Evolutionary conservation across 116 monocot genomes (phyloP).

Genomic region (Thalassia testudinum): DNA sequence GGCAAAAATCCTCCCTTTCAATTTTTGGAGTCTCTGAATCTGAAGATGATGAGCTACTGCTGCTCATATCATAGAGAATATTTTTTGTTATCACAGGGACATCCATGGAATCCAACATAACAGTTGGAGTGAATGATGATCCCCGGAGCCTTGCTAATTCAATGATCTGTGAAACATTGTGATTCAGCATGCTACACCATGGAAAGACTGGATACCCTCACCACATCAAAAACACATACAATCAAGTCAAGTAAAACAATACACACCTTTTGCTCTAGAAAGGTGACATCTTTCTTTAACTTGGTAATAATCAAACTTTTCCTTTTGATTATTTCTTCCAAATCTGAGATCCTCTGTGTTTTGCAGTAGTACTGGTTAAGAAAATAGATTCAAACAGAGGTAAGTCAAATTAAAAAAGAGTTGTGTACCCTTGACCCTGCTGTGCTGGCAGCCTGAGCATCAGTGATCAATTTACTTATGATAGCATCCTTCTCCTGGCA

Average conservation of each 20-base stretch:
- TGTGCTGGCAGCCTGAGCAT: slow-evolving; percentile 26
- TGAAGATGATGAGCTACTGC: slow-evolving; percentile 66
- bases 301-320: slow-evolving; percentile 66
- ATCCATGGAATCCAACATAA: background rate
- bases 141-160: slow-evolving; percentile 25
- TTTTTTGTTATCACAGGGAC: slow-evolving; percentile 56
- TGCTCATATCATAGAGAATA: slow-evolving; percentile 84
- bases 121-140: slow-evolving; percentile 10
- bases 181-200: no score
- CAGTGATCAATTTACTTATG: slow-evolving; percentile 52
- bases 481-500: slow-evolving; percentile 76
- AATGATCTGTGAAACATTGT: background rate
- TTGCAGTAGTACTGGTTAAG: no score
- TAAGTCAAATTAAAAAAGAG: background rate
- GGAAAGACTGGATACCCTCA: slow-evolving; percentile 31
- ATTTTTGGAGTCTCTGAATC: slow-evolving; percentile 31
- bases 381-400: background rate
- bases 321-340: slow-evolving; percentile 69
- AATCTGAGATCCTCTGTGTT: slow-evolving; percentile 53
- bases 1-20: no score
- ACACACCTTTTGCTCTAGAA: slow-evolving; percentile 48
- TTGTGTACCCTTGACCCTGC: slow-evolving; percentile 47
- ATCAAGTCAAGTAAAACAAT: no score
- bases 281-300: slow-evolving; percentile 52
- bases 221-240: background rate